Evolutionary conservation across 2,329 filamentous ascomycete genomes (phyloP), one percentile per base, ranked within the genome.

Genomic region (Domatiomyces catenatus): DNA sequence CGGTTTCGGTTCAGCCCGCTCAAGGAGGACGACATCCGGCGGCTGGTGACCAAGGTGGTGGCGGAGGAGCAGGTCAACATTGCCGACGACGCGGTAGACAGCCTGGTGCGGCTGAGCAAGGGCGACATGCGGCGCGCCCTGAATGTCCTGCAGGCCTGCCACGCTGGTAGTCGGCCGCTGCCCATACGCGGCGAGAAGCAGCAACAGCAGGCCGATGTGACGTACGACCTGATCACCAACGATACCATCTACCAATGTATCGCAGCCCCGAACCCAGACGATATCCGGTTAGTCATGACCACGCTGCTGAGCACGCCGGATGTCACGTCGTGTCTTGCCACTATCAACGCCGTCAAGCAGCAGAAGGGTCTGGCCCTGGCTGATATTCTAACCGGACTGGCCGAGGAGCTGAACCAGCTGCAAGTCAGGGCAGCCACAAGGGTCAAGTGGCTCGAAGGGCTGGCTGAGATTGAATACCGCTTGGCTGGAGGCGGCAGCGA

Each of bases 231-330:
- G 58, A 94, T 95, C 58, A 94, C 85, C 36, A 84, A 94, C 64
- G 87, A 86, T 18, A 83, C 81, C 6, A 96, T 98, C 62, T 98
- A 95, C 73, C 89, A 88, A 67, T 98, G 92, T 67, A 94, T 98
- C 63, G 92, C 92, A 7, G 90, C 90, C 1, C 92, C 92, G 3
- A 89, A 93, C 58, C 92, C 92, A 0, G 80, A 83, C 20, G 90
- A 94, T 60, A 87, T 96, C 62, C 76, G 79, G 57, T 80, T 84
- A 59, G 96, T 98, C 49, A 75, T 89, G 58, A 77, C 83, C 57
- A 94, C 87, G 0, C 75, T 98, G 28, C 76, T 96, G 24, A 81
- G 77, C 50, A 95, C 86, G 1, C 78, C 80, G 49, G 90, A 98
- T 63, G 85, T 98, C 47, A 93, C 85, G 1, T 86, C 85, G 32